Evolutionary conservation across 805 yeast genomes (phyloP).

Genomic region (Lipomyces spencermartinsiae): DNA sequence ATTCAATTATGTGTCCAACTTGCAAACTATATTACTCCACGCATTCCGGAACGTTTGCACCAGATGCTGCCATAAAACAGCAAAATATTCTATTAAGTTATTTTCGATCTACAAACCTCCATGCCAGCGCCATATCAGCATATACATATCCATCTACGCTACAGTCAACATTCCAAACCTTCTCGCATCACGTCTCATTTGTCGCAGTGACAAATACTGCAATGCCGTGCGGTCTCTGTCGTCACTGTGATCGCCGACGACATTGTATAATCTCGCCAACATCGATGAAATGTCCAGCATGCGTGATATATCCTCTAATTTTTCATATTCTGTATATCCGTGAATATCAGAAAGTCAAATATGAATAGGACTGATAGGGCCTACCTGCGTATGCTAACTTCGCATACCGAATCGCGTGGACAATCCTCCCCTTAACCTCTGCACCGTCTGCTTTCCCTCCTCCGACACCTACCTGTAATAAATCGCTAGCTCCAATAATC

Average conservation of each 20-base stretch:
- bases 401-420: constrained; percentile 27
- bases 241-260: constrained; percentile 15
- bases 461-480: background rate
- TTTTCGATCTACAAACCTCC: too few species aligned
- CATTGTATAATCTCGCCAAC: constrained; percentile 8
- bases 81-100: too few species aligned
- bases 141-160: background rate
- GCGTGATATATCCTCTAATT: constrained; percentile 23
- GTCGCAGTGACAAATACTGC: constrained; percentile 7
- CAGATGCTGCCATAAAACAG: too few species aligned
- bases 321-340: constrained; percentile 5
- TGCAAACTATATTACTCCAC: too few species aligned
- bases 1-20: too few species aligned
- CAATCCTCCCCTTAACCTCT: constrained; percentile 4
- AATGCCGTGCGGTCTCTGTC: constrained; percentile 13
- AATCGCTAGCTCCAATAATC: constrained; percentile 32
- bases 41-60: too few species aligned
- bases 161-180: background rate
- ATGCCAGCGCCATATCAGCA: background rate
- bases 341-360: background rate
- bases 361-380: background rate
- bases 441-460: background rate
- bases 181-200: constrained; percentile 2
- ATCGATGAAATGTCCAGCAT: constrained; percentile 9
- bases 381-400: constrained; percentile 22